Evolutionary conservation across 1,284 basidiomycete species (phyloP).

Genomic region (Fomitopsis pinicola): DNA sequence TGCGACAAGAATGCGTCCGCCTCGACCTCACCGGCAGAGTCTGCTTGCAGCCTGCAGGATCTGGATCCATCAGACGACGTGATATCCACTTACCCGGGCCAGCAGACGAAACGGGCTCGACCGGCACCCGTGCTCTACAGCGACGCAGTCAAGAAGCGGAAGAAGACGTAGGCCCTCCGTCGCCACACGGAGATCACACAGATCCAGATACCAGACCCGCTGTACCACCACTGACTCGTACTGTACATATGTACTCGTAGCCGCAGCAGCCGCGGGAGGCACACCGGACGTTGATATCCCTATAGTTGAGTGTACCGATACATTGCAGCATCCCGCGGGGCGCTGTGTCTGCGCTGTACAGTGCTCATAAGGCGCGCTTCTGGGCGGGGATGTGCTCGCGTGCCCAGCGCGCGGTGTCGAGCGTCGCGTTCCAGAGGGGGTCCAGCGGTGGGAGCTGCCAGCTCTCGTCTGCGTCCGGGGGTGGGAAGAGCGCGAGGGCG

Average conservation of each 20-base stretch:
- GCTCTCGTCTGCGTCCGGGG: slow-evolving; percentile 32
- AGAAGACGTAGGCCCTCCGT: neutral
- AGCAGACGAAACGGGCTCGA: neutral
- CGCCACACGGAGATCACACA: neutral
- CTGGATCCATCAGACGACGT: neutral
- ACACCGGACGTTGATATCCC: neutral
- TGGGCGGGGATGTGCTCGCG: slow-evolving; percentile 39
- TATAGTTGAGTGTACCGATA: neutral
- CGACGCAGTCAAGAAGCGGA: neutral
- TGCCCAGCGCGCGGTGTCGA: slow-evolving; percentile 63
- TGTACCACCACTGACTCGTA: neutral
- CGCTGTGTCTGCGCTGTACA: neutral
- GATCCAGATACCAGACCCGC: neutral
- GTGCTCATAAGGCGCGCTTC: too few relatives aligned
- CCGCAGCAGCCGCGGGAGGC: neutral
- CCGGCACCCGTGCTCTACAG: neutral
- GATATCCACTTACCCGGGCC: neutral
- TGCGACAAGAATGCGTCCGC: neutral
- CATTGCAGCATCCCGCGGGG: neutral
- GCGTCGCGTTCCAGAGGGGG: slow-evolving; percentile 65
- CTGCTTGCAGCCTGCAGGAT: neutral
- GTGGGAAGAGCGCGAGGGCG: slow-evolving; percentile 65
- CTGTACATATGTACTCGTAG: neutral
- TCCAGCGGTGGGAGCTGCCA: slow-evolving; percentile 63
- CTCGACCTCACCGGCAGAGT: neutral